Evolutionary conservation across 2,329 filamentous ascomycete genomes (phyloP).

Genomic region (Septoria petroselini): DNA sequence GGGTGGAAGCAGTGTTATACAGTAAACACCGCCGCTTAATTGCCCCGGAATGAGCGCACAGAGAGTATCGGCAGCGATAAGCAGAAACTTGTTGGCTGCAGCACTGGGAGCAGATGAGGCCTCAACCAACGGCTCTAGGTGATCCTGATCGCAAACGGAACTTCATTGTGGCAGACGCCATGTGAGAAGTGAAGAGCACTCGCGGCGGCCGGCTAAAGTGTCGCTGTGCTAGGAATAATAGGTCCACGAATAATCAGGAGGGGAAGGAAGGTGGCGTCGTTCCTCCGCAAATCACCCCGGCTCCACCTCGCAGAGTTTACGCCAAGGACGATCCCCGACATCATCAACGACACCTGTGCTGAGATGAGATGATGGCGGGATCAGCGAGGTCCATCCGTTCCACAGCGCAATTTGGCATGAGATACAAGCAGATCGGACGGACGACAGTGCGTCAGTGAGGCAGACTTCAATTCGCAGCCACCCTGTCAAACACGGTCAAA

Average conservation of each 20-base stretch:
- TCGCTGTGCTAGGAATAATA: conserved; percentile 9
- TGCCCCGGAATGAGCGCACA: conserved; percentile 17
- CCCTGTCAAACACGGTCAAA: too few relatives aligned
- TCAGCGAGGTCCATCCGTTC: not conserved
- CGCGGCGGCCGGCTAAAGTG: conserved; percentile 12
- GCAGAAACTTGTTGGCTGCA: conserved; percentile 12
- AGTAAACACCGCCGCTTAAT: conserved; percentile 15
- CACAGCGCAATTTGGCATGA: not conserved
- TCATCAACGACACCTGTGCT: too few relatives aligned
- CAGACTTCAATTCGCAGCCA: not conserved
- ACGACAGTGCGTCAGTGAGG: not conserved
- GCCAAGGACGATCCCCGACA: too few relatives aligned
- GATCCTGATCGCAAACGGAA: conserved; percentile 13
- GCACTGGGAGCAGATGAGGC: conserved; percentile 11
- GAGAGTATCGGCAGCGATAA: conserved; percentile 20
- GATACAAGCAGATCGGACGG: not conserved
- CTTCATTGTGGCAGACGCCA: conserved; percentile 10
- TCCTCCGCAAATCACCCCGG: not conserved
- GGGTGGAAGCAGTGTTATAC: conserved; percentile 20
- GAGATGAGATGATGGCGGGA: not conserved
- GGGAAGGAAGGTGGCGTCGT: not conserved
- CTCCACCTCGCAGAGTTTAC: not conserved
- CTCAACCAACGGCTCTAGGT: conserved; percentile 12
- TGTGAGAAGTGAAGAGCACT: conserved; percentile 9
- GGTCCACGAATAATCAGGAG: conserved; percentile 8